Evolutionary conservation across 805 yeast genomes (phyloP).

Genomic region (Suhomyces canberraensis): DNA sequence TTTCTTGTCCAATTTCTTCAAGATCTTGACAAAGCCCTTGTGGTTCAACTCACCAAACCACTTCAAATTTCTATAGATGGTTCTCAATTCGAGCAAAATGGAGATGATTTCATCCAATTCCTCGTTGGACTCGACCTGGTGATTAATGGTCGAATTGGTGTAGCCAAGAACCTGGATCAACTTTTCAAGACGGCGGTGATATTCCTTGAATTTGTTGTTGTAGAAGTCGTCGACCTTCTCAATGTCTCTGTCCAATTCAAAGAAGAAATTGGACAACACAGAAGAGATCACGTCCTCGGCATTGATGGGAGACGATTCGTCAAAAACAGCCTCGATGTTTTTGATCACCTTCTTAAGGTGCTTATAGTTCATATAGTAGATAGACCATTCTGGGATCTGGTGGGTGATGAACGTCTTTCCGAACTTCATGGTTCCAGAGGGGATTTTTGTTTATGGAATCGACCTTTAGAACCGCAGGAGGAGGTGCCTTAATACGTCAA

Average conservation of each 20-base stretch:
- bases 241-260: conserved; percentile 72
- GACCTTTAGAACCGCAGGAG: no score
- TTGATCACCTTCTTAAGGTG: conserved; percentile 78
- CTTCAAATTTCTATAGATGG: conserved; percentile 75
- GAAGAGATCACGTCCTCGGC: conserved; percentile 17
- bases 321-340: conserved; percentile 45
- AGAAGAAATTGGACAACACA: conserved; percentile 67
- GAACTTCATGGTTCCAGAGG: conserved; percentile 74
- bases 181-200: conserved; percentile 62
- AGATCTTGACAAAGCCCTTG: conserved; percentile 82
- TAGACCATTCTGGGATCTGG: conserved; percentile 93
- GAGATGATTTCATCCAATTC: conserved; percentile 41
- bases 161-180: conserved; percentile 35
- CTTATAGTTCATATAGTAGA: conserved; percentile 81
- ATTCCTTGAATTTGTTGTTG: conserved; percentile 69
- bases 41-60: conserved; percentile 94
- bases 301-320: conserved; percentile 25
- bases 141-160: conserved; percentile 18
- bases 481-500: no score
- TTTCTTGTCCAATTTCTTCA: conserved; percentile 89
- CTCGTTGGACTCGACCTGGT: conserved; percentile 35
- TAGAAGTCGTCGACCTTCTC: conserved; percentile 80
- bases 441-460: no score
- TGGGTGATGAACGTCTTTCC: conserved; percentile 77
- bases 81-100: conserved; percentile 71